Percentiles rank a stretch among this genome's conserved stretches.
phyloP scores from a whole-genome alignment of 208 protist species.

The Porcisia hertigi region DNA sequence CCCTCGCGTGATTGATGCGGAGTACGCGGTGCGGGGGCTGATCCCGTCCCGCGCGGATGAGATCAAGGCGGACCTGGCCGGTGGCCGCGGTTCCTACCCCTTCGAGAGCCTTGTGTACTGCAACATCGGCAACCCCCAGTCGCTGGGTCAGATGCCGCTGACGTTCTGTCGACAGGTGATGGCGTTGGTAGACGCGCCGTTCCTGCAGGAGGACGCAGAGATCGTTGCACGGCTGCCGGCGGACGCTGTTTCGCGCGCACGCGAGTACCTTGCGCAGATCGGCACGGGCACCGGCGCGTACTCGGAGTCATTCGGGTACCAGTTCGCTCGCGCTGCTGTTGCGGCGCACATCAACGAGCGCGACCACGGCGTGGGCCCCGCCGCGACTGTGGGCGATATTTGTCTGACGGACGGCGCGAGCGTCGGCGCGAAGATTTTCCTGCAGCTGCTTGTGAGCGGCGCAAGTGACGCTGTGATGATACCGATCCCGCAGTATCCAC shows the following conservation, averaged over 20 bases:
- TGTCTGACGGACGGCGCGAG: slow-evolving; percentile 98
- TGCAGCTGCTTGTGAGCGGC: slow-evolving; percentile 85
- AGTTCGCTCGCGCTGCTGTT: slow-evolving; percentile 88
- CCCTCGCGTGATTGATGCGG: slow-evolving; percentile 60
- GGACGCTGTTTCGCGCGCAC: slow-evolving; percentile 92
- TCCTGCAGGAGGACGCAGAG: slow-evolving; percentile 60
- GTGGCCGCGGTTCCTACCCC: slow-evolving; percentile 40
- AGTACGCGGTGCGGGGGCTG: slow-evolving; percentile 91
- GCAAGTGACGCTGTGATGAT: slow-evolving; percentile 90
- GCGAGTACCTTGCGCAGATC: slow-evolving; percentile 65
- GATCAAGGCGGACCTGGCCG: slow-evolving; percentile 70
- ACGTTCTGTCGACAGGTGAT: slow-evolving; percentile 96
- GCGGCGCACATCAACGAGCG: slow-evolving; percentile 94
- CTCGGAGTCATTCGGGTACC: slow-evolving; percentile 93
- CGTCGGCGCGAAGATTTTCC: slow-evolving; percentile 80
- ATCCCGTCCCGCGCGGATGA: slow-evolving; percentile 79
- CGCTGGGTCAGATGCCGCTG: slow-evolving; percentile 95
- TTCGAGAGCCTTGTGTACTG: slow-evolving; percentile 95
- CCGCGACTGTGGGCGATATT: slow-evolving; percentile 45
- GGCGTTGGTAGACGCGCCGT: slow-evolving; percentile 73
- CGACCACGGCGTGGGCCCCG: slow-evolving; percentile 78
- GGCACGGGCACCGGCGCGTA: slow-evolving; percentile 94
- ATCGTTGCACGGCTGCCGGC: slow-evolving; percentile 63
- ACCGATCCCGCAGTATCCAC: slow-evolving; percentile 99
- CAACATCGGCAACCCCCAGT: slow-evolving; percentile 99